phyloP scores from a whole-genome alignment of 2,329 filamentous ascomycete genomes.

The Aspergillus melleus region DNA sequence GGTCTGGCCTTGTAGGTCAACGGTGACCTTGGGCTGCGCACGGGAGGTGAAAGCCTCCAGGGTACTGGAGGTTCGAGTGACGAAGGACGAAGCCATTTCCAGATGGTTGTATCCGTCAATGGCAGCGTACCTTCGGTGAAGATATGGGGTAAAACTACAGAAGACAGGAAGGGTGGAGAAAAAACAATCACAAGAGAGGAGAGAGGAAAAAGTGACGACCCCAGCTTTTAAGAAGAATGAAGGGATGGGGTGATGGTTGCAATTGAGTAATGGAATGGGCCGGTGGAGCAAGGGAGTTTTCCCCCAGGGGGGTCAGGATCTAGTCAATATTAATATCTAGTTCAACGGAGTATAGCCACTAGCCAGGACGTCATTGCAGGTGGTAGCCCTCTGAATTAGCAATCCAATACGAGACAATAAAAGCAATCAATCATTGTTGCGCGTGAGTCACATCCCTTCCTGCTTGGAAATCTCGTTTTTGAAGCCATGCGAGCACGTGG shows the following conservation, averaged over 20 bases:
- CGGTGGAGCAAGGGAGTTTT: conserved; percentile 5
- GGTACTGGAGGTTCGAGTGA: conserved; percentile 26
- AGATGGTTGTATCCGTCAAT: conserved; percentile 4
- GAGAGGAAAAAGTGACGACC: background rate
- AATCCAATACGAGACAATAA: too few relatives aligned
- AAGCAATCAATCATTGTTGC: too few relatives aligned
- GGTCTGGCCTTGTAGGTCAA: conserved; percentile 31
- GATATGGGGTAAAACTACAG: background rate
- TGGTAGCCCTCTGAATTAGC: too few relatives aligned
- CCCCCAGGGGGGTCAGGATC: background rate
- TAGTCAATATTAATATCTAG: background rate
- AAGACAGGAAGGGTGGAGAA: background rate
- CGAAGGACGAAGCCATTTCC: conserved; percentile 25
- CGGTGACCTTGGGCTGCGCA: conserved; percentile 32
- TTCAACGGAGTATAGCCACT: background rate
- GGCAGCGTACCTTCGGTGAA: background rate
- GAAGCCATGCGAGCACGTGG: background rate
- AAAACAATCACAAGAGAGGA: background rate
- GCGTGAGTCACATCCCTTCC: background rate
- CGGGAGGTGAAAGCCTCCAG: conserved; percentile 30
- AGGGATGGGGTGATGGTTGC: conserved; percentile 18
- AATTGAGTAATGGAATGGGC: conserved; percentile 18
- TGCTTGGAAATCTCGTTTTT: background rate
- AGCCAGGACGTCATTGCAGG: background rate
- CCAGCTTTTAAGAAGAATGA: conserved; percentile 8